phyloP scores from a whole-genome alignment of 345 rosid species.

The Geranium rotundifolium region DNA sequence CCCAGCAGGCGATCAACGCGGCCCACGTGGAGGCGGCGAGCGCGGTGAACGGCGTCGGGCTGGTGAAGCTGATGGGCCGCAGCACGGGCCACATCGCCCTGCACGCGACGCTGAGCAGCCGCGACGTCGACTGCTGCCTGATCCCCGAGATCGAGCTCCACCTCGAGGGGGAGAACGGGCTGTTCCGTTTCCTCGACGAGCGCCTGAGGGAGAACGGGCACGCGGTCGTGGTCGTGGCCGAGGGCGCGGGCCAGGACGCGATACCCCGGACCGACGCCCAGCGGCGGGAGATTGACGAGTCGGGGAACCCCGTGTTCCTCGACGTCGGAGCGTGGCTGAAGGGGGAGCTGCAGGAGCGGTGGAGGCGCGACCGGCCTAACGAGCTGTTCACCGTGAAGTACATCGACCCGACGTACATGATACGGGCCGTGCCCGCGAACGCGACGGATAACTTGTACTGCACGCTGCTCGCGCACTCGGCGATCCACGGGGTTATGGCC shows the following conservation, averaged over 20 bases:
- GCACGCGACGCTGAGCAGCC: conserved; percentile 78
- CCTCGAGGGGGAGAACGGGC: conserved; percentile 66
- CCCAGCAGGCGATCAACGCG: conserved; percentile 72
- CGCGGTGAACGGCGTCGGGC: conserved; percentile 78
- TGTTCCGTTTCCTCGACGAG: conserved; percentile 54
- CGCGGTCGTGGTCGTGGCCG: conserved; percentile 75
- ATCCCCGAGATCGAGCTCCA: conserved; percentile 67
- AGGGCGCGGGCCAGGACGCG: conserved; percentile 81
- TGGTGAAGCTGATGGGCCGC: conserved; percentile 92
- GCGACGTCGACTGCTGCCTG: conserved; percentile 85
- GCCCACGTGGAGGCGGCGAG: conserved; percentile 91
- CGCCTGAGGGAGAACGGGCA: conserved; percentile 51
- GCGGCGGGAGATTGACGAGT: conserved; percentile 58
- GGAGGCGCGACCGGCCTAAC: conserved; percentile 48
- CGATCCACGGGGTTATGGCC: conserved; percentile 87
- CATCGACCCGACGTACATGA: conserved; percentile 92
- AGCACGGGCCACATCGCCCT: conserved; percentile 89
- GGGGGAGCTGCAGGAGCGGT: conserved; percentile 62
- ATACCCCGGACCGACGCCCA: conserved; percentile 55
- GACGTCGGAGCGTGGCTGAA: conserved; percentile 80
- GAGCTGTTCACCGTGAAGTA: conserved; percentile 72
- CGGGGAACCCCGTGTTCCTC: conserved; percentile 67
- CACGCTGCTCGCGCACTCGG: conserved; percentile 79
- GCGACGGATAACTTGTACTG: conserved; percentile 71
- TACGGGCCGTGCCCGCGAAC: conserved; percentile 85